Percentiles rank a stretch among this genome's conserved stretches.
Evolutionary conservation across 352 stramenopile genomes (phyloP).

Genomic region (Globisporangium okanoganense): DNA sequence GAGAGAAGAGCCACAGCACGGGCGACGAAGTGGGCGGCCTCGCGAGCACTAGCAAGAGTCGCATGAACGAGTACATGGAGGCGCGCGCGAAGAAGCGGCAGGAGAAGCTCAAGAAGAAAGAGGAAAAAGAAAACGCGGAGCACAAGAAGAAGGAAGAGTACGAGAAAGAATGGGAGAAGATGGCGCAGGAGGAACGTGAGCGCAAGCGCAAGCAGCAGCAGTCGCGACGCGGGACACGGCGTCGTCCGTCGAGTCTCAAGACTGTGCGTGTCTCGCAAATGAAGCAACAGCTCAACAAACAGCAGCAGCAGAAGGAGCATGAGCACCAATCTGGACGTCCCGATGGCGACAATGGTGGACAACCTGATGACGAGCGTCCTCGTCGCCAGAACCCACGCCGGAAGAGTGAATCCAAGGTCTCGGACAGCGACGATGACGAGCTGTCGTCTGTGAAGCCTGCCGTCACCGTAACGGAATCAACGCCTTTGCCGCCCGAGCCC

Average conservation of each 20-base stretch:
- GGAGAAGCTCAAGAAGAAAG: conserved; percentile 74
- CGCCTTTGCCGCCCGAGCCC: conserved; percentile 69
- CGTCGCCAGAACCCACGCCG: conserved; percentile 24
- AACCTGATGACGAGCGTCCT: conserved; percentile 23
- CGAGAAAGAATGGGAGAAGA: conserved; percentile 87
- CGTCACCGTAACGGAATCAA: conserved; percentile 17
- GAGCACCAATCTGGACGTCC: conserved; percentile 19
- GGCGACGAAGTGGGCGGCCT: conserved; percentile 15
- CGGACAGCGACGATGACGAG: conserved; percentile 56
- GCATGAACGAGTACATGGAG: conserved; percentile 90
- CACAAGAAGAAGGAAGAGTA: conserved; percentile 81
- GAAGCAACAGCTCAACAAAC: conserved; percentile 78
- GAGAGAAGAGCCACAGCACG: conserved; percentile 41
- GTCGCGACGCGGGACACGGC: conserved; percentile 51
- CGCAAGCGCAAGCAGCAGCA: conserved; percentile 80
- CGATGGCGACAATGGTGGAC: conserved; percentile 21
- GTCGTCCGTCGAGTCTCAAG: conserved; percentile 78
- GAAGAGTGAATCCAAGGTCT: conserved; percentile 49
- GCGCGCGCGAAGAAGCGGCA: conserved; percentile 68
- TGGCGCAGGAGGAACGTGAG: conserved; percentile 83
- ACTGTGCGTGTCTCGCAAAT: conserved; percentile 81
- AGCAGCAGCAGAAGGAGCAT: conserved; percentile 52
- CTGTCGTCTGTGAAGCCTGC: background rate
- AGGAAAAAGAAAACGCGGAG: conserved; percentile 68
- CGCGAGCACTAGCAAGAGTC: conserved; percentile 46